Evolutionary conservation across 1,284 basidiomycete genomes (phyloP).

Genomic region (Cutaneotrichosporon daszewskae): DNA sequence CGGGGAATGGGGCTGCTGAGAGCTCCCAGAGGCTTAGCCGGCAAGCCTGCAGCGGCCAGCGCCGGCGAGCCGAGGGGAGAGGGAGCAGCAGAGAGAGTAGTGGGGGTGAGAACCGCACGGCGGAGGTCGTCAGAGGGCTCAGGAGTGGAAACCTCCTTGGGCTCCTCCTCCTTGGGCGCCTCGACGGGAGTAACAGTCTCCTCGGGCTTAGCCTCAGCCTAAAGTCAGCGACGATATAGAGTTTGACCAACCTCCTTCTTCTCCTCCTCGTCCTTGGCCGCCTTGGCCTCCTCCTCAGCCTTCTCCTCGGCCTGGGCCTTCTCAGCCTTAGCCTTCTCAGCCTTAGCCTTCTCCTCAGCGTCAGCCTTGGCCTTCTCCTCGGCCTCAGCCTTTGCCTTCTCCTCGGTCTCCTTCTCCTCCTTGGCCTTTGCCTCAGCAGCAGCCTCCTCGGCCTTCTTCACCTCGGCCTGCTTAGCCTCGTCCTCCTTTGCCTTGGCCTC

Average conservation of each 20-base stretch:
- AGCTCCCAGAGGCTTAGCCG: conserved; percentile 44
- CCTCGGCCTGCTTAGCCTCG: conserved; percentile 48
- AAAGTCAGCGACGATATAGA: too few relatives aligned
- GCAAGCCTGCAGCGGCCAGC: conserved; percentile 40
- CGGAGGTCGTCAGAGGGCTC: conserved; percentile 27
- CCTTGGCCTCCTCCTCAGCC: conserved; percentile 38
- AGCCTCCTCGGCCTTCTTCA: conserved; percentile 40
- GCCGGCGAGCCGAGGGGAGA: conserved; percentile 41
- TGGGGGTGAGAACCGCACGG: conserved; percentile 29
- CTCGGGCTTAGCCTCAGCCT: background rate
- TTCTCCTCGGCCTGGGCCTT: conserved; percentile 44
- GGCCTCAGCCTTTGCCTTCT: conserved; percentile 18
- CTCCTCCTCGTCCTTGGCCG: conserved; percentile 44
- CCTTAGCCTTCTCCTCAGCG: conserved; percentile 39
- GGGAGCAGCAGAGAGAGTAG: conserved; percentile 24
- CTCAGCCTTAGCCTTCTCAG: conserved; percentile 43
- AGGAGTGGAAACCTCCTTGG: conserved; percentile 49
- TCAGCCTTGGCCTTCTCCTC: conserved; percentile 37
- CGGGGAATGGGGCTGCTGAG: conserved; percentile 32
- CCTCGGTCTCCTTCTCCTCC: conserved; percentile 34
- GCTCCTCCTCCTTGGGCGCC: conserved; percentile 47
- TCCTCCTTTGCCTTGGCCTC: conserved; percentile 50
- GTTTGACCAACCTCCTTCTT: conserved; percentile 27
- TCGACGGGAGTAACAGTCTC: too few relatives aligned
- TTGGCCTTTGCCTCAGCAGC: conserved; percentile 14